Evolutionary conservation across 2,329 filamentous ascomycete genomes (phyloP), one percentile per base, ranked within the genome.

Genomic region (Zymoseptoria tritici): DNA sequence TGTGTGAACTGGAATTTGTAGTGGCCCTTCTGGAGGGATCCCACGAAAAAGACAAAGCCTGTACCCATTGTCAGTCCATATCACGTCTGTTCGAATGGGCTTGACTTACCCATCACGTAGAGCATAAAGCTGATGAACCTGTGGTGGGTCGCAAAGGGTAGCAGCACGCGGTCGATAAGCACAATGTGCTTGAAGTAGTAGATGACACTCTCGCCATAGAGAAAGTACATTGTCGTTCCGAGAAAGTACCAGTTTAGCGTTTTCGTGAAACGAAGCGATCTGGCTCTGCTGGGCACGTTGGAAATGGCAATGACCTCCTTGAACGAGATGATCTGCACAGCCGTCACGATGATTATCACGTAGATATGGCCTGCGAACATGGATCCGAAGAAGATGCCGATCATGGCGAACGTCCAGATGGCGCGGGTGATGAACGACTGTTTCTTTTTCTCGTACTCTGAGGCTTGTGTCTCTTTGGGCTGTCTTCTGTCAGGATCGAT

Each of bases 101-200:
- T 49, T 8, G n/a, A 78, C 87, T 66, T 77, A 95, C 92, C 94
- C 74, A 97, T 93, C 60, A 97, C 89, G 77, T 99, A 99, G 68
- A 99, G 89, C 76, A 95, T 89, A 73, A 99, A 97, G 80, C 92
- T 96, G 75, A 99, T 97, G 80, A 99, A 99, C 67, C 94, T 85
- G 75, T 99, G 94, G 78, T 99, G 94, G 16, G 93, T 97, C 57
- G 94, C 92, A 73, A 99, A 86, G 8, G 94, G 94, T 60, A 97
- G 80, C 62, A 99, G 81, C 52, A 97, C 89, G 75, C 89, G 90
- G 77, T 99, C 94, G 52, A 99, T 92, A 60, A 99, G 80, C 51
- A 99, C 86, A 67, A 99, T 93, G 74, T 99, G 94, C 82, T 99
- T 99, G 79, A 99, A 99, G 78, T 99, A 99, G 80, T 99, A 99